Base-by-base conservation (phyloP, 441 rosid species). In the Flueggea neowawraea region DNA sequence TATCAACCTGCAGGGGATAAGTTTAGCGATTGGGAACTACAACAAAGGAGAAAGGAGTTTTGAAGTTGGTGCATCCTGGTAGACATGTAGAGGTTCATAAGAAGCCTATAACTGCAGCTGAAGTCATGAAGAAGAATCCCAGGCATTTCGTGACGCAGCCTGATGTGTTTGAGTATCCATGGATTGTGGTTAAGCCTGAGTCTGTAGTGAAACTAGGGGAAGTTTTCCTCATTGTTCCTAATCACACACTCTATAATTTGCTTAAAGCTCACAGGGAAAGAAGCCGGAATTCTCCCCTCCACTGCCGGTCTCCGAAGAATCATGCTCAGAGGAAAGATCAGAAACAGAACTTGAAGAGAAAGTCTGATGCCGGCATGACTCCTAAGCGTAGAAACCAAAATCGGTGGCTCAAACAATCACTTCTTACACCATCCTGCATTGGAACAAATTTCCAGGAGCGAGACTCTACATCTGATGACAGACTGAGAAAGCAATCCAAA, bases 141-240 rank as follows among this genome's bases (percentile, higher is more conserved):
- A 78, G 82, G 71, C 85, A 82, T 70, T 75, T 80, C 6, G 57
- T 85, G 17, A 75, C 84, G 4, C 57, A 80, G 43, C 82, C 82
- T 0, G 81, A 77, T 0, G 67, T 80, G 52, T 84, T 84, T 17
- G 32, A 80, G 73, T 73, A 73, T 56, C 90, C 85, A 0, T 78
- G 82, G 82, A 44, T 75, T 16, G 82, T 84, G 50, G 79, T 80
- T 54, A 78, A 56, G 45, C 77, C 82, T 4, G 75, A 76, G 48
- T 70, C 84, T 0, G 6, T 77, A 11, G 55, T 82, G 45, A 49
- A 57, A 32, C 61, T 59, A 0, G 84, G 84, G 49, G 70, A 73
- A 69, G 81, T 76, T 10, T 80, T 73, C 62, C 71, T 71, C 67
- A 60, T 84, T 55, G 83, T 82, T 52, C 85, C 80, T 13, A 68